Conservation (phyloP, 2,329 filamentous ascomycete species). For the Pyrenochaeta sp. region DNA sequence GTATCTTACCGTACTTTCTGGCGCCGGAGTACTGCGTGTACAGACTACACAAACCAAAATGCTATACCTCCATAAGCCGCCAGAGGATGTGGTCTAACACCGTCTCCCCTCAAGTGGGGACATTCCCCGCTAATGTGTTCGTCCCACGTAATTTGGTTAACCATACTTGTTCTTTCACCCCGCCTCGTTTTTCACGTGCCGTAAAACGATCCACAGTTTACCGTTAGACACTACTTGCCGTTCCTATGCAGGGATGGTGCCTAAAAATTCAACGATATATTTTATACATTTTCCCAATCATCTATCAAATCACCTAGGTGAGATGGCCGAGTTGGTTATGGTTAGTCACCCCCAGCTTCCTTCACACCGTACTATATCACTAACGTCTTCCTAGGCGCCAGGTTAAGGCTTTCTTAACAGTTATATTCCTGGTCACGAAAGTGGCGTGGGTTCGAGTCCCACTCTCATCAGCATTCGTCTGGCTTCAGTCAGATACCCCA, state of each 20-base stretch:
- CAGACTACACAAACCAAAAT: too few relatives aligned
- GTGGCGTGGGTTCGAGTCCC: conserved; percentile 43
- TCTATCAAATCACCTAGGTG: conserved; percentile 28
- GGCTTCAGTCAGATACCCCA: conserved; percentile 22
- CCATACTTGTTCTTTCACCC: too few relatives aligned
- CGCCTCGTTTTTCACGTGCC: too few relatives aligned
- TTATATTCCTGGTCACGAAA: conserved; percentile 50
- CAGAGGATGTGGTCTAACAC: too few relatives aligned
- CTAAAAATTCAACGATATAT: background rate
- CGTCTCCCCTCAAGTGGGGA: too few relatives aligned
- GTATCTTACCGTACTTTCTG: background rate
- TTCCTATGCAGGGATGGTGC: background rate
- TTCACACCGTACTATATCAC: too few relatives aligned
- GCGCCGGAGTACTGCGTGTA: too few relatives aligned
- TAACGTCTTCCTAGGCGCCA: conserved; percentile 29
- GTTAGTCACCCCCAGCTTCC: too few relatives aligned
- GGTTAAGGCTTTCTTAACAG: conserved; percentile 27
- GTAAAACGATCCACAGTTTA: too few relatives aligned
- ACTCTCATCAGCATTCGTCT: conserved; percentile 50
- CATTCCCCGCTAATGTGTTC: too few relatives aligned
- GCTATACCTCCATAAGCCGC: too few relatives aligned
- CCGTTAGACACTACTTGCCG: background rate
- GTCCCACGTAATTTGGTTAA: too few relatives aligned
- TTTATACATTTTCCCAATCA: background rate
- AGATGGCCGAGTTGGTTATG: conserved; percentile 50